Evolutionary conservation across 805 yeast genomes (phyloP), one percentile per base, ranked within the genome.

Genomic region (Metschnikowia santaceciliae): DNA sequence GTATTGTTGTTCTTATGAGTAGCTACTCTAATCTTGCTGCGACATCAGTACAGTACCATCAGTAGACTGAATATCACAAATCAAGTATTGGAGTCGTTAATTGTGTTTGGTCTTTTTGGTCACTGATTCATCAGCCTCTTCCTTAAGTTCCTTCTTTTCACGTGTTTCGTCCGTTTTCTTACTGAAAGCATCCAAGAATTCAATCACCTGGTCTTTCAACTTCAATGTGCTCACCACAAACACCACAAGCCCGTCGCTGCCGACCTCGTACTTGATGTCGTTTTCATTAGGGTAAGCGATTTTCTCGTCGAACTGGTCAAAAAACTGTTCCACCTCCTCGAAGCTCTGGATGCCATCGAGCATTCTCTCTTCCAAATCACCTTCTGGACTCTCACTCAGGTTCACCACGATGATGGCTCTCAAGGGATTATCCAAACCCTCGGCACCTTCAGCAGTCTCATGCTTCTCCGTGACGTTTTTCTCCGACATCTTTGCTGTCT

Each of bases 191-290:
- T 76, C 80, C 30, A 80, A 70, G 61, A 76, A 80, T 42, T 61
- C 57, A 54, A 74, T 64, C 32, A 73, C 80, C 33, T 60, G 61
- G 17, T 63, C 63, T 52, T 68, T 70, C 56, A 80, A 64, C 32
- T 62, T 66, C 17, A 58, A 51, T 5, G 68, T 66, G 52, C 77
- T 79, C 33, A 78, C 83, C n/a, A 81, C 70, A 30, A 81, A 72
- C 49, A 81, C 80, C 49, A 81, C 80, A 49, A 81, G 64, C 3
- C 85, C 85, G 59, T 81, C 85, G 46, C 82, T 77, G 3, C 84
- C 84, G 2, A 80, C 83, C 54, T 81, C 84, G 57, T 81, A 81
- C 59, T 80, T 79, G 55, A 81, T 73, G 52, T 74, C 72, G 4
- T 75, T 78, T 53, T 79, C 81, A 55, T 81, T 80, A 3, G 84